These are phyloP conservation scores for Bassia scoparia DNA, from an alignment of 148 eudicot genomes.

Conservation along the genomic window DNA sequence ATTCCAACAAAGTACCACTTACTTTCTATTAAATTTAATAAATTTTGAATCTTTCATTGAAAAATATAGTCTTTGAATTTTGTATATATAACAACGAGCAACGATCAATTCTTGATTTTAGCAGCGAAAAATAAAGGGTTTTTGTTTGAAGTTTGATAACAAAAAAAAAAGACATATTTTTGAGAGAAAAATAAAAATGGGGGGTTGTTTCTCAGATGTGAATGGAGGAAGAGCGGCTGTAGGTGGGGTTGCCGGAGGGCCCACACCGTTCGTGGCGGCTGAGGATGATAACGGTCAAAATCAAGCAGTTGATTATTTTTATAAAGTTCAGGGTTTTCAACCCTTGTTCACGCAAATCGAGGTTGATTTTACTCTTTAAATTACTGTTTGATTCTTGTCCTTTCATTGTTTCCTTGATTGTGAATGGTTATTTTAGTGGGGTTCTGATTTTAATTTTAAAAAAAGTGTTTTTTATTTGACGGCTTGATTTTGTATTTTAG, in stretches of 20 bases:
- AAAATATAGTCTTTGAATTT: too few relatives aligned
- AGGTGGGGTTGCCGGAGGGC: slow-evolving; percentile 17
- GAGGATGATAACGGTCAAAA: slow-evolving; percentile 21
- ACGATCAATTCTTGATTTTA: too few relatives aligned
- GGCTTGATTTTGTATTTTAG: too few relatives aligned
- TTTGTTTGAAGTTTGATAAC: not conserved
- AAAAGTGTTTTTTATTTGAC: too few relatives aligned
- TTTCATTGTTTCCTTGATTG: not conserved
- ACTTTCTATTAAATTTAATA: too few relatives aligned
- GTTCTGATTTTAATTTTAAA: too few relatives aligned
- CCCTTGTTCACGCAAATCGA: slow-evolving; percentile 45
- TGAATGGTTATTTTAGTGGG: too few relatives aligned
- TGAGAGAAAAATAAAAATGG: not conserved
- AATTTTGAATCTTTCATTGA: too few relatives aligned
- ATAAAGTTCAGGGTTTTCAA: slow-evolving; percentile 36
- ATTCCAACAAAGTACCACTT: too few relatives aligned
- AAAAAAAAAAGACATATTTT: not conserved
- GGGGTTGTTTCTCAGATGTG: slow-evolving; percentile 23
- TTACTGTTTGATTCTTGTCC: not conserved
- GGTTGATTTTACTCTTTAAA: slow-evolving; percentile 21
- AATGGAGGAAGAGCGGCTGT: slow-evolving; percentile 37
- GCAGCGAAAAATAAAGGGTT: too few relatives aligned
- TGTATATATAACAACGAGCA: too few relatives aligned
- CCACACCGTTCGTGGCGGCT: slow-evolving; percentile 5
- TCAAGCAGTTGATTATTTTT: slow-evolving; percentile 52